phyloP scores from a whole-genome alignment of 2,329 filamentous ascomycete genomes.

The Alternaria angustiovoidea region DNA sequence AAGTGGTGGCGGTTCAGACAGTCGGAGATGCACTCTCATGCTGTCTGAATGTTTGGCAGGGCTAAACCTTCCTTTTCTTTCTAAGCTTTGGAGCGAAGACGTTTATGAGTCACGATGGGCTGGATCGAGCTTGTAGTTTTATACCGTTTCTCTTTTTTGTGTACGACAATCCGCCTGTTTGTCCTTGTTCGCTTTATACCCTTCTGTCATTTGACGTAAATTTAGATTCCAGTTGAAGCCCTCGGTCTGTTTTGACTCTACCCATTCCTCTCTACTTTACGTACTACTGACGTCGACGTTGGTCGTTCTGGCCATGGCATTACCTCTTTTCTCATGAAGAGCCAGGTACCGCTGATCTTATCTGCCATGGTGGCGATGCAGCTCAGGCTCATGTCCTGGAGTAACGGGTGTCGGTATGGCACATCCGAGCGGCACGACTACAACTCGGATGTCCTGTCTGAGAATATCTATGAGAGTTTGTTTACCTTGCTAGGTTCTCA shows the following conservation, averaged over 20 bases:
- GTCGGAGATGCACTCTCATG: slow-evolving; percentile 17
- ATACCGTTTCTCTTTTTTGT: background rate
- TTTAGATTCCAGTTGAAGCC: background rate
- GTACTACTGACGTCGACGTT: background rate
- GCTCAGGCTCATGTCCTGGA: background rate
- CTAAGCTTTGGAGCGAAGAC: background rate
- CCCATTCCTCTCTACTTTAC: background rate
- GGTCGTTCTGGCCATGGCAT: background rate
- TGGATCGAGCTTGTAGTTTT: background rate
- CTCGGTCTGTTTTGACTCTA: background rate
- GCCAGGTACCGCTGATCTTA: too few species aligned
- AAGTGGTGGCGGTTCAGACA: slow-evolving; percentile 34
- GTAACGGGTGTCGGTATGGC: background rate
- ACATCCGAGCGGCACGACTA: background rate
- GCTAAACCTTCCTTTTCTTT: background rate
- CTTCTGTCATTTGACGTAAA: background rate
- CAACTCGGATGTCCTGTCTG: background rate
- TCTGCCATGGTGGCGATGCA: background rate
- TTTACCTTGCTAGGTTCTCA: background rate
- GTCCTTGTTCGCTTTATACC: slow-evolving; percentile 13
- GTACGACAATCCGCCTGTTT: background rate
- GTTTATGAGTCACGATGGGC: background rate
- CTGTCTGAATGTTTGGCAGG: slow-evolving; percentile 8
- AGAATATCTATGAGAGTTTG: background rate
- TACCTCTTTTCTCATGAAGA: background rate